Evolutionary conservation across 305 asterid genomes (phyloP), one percentile per base, ranked within the genome.

Genomic region (Coffea humblotiana): DNA sequence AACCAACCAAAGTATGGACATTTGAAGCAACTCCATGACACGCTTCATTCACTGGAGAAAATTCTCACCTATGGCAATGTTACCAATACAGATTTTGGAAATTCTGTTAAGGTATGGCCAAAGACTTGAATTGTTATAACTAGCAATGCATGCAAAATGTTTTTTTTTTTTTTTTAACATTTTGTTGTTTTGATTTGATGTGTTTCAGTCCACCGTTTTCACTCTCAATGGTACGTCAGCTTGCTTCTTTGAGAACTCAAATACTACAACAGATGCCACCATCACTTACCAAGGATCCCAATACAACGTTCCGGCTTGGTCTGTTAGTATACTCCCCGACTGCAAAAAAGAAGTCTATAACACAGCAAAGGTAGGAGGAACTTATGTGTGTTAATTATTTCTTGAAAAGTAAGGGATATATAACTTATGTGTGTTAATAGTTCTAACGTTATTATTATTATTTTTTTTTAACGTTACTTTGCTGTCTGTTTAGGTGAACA

Each of bases 1-100:
- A 90, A 86, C 10, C 93, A 94, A 72, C 98, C 98, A 8, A 94
- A 94, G 66, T 94, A 88, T 75, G 95, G 97, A 6, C 98, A 94
- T 80, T 63, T 94, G 84, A 92, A 90, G 88, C 76, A 90, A 84
- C 96, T 94, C 45, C 98, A 94, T 49, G 80, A 85, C 51, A 86
- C 76, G 47, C 82, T 91, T 51, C 85, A 81, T 37, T 89, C 92
- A 3, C 72, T 93, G 9, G 97, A 91, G 83, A 81, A 89, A 58
- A 64, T 74, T 73, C 91, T 91, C 40, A 83, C 94, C 11, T 79
- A 84, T 76, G 97, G 98, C 23, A 85, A 88, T 63, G 49, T 85
- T 76, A 54, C 85, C 71, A 27, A 58, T 4, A 82, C 81, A 6
- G 82, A 87, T n/a, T 74, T 77, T 8, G 90, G 88, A 45, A 82